These are phyloP conservation scores for Scheffersomyces segobiensis DNA, from an alignment of 1,139 yeast species.

Conservation along the genomic window DNA sequence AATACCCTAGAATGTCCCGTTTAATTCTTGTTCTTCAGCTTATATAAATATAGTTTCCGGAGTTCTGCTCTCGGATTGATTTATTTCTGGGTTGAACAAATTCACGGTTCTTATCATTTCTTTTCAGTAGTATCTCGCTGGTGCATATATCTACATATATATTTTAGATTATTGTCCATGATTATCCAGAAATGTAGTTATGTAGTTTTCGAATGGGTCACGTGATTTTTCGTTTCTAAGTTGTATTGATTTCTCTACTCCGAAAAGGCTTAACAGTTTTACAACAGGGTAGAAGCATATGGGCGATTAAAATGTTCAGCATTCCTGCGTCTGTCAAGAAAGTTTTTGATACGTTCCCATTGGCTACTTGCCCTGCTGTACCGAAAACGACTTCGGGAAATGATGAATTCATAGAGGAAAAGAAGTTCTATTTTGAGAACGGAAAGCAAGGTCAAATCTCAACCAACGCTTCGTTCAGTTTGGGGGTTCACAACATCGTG, in stretches of 20 bases:
- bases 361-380: conserved; percentile 35
- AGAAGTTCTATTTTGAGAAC: conserved; percentile 12
- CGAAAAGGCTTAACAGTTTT: background rate
- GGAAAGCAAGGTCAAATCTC: background rate
- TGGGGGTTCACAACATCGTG: conserved; percentile 43
- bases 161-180: background rate
- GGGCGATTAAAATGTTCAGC: conserved; percentile 6
- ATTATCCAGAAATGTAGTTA: background rate
- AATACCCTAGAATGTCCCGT: background rate
- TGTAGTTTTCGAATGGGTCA: background rate
- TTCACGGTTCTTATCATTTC: background rate
- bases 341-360: conserved; percentile 53
- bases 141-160: background rate
- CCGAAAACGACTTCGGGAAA: conserved; percentile 18
- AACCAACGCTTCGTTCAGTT: conserved; percentile 23
- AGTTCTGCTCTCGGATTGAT: background rate
- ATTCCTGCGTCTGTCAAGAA: conserved; percentile 45
- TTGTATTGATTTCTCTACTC: background rate
- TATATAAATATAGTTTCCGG: background rate
- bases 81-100: background rate
- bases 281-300: background rate
- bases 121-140: background rate
- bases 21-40: background rate
- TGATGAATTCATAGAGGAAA: conserved; percentile 10
- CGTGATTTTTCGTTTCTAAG: background rate